Conservation (phyloP, 331 rosid species). For the Cydonia oblonga region DNA sequence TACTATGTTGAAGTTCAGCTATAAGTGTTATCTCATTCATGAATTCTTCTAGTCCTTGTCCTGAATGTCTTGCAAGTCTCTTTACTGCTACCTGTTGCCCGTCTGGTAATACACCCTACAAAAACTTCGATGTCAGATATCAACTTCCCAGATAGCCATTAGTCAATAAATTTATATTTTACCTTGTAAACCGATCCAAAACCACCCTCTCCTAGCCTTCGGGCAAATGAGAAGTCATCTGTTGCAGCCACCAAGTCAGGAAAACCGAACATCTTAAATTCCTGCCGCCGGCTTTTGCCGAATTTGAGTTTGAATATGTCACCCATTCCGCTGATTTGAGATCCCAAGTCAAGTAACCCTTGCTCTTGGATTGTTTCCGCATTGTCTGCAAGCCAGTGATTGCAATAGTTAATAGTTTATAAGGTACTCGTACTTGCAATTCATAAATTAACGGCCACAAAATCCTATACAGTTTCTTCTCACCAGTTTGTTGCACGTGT, state of each 20-base stretch:
- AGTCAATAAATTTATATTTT: neutral
- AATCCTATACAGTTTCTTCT: neutral
- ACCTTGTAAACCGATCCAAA: neutral
- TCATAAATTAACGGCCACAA: neutral
- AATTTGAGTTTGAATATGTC: slow-evolving; percentile 5
- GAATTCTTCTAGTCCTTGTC: slow-evolving; percentile 19
- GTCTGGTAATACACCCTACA: slow-evolving; percentile 13
- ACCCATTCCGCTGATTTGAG: neutral
- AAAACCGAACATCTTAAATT: slow-evolving; percentile 10
- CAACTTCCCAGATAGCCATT: neutral
- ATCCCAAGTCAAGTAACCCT: slow-evolving; percentile 8
- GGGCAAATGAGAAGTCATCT: slow-evolving; percentile 15
- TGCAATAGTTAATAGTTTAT: neutral
- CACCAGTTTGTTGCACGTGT: slow-evolving; percentile 2
- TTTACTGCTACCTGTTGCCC: slow-evolving; percentile 21
- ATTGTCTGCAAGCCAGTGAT: neutral
- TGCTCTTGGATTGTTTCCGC: slow-evolving; percentile 10
- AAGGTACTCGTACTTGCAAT: neutral
- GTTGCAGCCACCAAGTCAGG: slow-evolving; percentile 12
- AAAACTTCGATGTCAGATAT: neutral
- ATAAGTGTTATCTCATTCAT: slow-evolving; percentile 25
- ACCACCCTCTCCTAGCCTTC: slow-evolving; percentile 27
- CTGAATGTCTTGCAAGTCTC: slow-evolving; percentile 21
- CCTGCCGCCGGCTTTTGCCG: neutral
- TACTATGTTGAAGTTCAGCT: slow-evolving; percentile 26